phyloP scores from a whole-genome alignment of 2,329 filamentous ascomycete species.

The Cytospora leucostoma region DNA sequence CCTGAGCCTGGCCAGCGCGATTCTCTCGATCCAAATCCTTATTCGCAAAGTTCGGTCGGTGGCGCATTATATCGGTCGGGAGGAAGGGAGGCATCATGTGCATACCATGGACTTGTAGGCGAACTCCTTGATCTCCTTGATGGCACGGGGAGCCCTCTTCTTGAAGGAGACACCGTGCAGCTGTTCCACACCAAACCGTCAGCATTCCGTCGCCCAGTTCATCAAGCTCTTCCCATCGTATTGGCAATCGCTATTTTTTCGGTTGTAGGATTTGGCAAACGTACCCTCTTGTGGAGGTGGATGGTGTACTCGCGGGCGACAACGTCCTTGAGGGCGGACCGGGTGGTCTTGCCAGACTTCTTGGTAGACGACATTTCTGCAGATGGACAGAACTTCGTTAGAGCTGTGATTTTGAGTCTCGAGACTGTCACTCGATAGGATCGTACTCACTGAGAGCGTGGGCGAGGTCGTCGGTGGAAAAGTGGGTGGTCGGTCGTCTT shows the following conservation, averaged over 20 bases:
- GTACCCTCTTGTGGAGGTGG: conserved; percentile 99
- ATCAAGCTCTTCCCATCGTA: conserved; percentile 32
- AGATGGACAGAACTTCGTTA: conserved; percentile 36
- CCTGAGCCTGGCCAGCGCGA: neutral
- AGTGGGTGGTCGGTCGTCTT: conserved; percentile 22
- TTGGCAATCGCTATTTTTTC: conserved; percentile 30
- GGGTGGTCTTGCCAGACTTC: conserved; percentile 70
- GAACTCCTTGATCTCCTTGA: conserved; percentile 99
- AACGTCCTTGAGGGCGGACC: conserved; percentile 98
- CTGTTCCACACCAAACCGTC: conserved; percentile 52
- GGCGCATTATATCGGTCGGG: conserved; percentile 10
- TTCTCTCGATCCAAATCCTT: neutral
- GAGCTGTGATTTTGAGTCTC: conserved; percentile 27
- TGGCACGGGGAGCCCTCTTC: conserved; percentile 96
- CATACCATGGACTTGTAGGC: conserved; percentile 95
- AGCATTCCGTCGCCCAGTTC: conserved; percentile 35
- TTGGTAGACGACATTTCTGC: conserved; percentile 67
- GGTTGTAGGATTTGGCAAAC: conserved; percentile 43
- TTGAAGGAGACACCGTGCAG: conserved; percentile 98
- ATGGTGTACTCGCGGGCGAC: conserved; percentile 99
- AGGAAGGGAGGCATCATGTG: conserved; percentile 30
- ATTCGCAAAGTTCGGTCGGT: conserved; percentile 8
- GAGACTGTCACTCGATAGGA: neutral
- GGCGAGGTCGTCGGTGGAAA: conserved; percentile 33
- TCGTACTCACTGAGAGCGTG: conserved; percentile 31